Evolutionary conservation across 2,329 filamentous ascomycete species (phyloP).

Genomic region (Pleurostoma richardsiae): DNA sequence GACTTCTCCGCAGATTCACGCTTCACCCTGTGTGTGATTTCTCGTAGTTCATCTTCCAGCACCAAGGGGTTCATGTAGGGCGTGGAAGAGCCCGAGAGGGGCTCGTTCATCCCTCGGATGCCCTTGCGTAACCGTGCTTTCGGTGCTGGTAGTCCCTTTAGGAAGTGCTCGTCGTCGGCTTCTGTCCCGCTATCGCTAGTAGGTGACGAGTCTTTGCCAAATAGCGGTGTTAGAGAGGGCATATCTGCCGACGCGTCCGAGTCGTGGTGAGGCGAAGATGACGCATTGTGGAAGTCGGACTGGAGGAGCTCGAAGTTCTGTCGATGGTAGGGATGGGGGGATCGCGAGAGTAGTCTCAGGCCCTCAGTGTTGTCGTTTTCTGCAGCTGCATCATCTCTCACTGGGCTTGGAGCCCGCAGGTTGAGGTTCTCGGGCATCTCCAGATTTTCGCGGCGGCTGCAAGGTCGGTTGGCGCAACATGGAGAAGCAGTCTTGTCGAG

Average conservation of each 20-base stretch:
- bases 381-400: slow-evolving; percentile 13
- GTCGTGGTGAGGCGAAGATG: slow-evolving; percentile 71
- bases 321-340: slow-evolving; percentile 64
- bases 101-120: slow-evolving; percentile 56
- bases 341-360: slow-evolving; percentile 50
- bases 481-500: too few species aligned
- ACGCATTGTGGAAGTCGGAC: slow-evolving; percentile 41
- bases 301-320: slow-evolving; percentile 51
- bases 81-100: slow-evolving; percentile 48
- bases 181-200: slow-evolving; percentile 90
- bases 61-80: slow-evolving; percentile 46
- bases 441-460: slow-evolving; percentile 13
- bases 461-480: too few species aligned
- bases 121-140: slow-evolving; percentile 72
- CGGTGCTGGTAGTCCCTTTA: slow-evolving; percentile 80
- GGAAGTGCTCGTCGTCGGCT: slow-evolving; percentile 86
- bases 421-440: slow-evolving; percentile 43
- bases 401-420: slow-evolving; percentile 24
- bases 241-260: slow-evolving; percentile 96
- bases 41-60: slow-evolving; percentile 34
- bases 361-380: slow-evolving; percentile 26
- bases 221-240: slow-evolving; percentile 59
- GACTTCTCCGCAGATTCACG: slow-evolving; percentile 15
- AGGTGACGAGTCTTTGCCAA: slow-evolving; percentile 49
- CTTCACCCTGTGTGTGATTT: slow-evolving; percentile 11